Evolutionary conservation across 1,284 basidiomycete genomes (phyloP).

Genomic region (Leccinum subatratum): DNA sequence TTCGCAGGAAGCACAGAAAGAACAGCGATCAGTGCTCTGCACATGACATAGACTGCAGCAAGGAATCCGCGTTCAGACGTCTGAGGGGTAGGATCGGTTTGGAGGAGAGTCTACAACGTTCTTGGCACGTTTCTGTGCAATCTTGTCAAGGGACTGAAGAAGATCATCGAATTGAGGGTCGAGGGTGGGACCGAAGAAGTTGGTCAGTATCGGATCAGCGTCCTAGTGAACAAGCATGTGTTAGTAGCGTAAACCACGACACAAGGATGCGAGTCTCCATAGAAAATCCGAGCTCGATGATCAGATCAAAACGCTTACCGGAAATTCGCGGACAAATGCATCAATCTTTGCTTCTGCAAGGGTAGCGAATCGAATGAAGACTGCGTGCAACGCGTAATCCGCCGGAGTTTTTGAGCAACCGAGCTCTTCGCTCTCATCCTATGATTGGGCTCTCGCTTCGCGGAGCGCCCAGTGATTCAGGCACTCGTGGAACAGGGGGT

Average conservation of each 20-base stretch:
- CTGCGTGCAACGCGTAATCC: constrained; percentile 81
- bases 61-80: constrained; percentile 69
- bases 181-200: constrained; percentile 64
- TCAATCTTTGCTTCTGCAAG: constrained; percentile 76
- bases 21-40: constrained; percentile 76
- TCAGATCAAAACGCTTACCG: constrained; percentile 45
- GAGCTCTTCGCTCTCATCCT: constrained; percentile 57
- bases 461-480: constrained; percentile 48
- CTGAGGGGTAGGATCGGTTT: constrained; percentile 39
- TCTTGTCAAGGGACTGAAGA: constrained; percentile 77
- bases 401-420: constrained; percentile 75
- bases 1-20: constrained; percentile 71
- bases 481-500: constrained; percentile 72
- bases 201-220: constrained; percentile 59
- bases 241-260: constrained; percentile 8
- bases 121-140: constrained; percentile 80
- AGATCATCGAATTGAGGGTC: constrained; percentile 79
- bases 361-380: constrained; percentile 80
- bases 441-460: constrained; percentile 48
- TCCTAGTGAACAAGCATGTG: constrained; percentile 42
- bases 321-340: constrained; percentile 59
- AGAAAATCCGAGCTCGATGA: background rate
- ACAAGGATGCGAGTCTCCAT: background rate
- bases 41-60: constrained; percentile 83
- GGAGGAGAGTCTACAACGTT: constrained; percentile 73